Conservation (phyloP, 352 stramenopile species). For the Lagenidium giganteum region DNA sequence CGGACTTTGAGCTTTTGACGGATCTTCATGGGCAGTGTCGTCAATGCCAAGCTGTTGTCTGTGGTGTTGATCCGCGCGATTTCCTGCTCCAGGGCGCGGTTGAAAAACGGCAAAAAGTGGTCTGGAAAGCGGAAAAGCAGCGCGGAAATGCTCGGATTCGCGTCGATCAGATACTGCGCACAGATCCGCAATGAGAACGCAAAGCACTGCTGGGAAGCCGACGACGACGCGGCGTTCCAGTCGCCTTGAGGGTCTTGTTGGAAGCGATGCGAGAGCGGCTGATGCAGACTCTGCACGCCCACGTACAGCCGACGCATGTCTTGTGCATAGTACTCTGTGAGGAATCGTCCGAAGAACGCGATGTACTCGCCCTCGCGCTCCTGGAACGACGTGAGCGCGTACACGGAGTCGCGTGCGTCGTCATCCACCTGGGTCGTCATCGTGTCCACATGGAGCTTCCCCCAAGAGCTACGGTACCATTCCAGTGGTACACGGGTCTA, state of each 20-base stretch:
- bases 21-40: constrained; percentile 25
- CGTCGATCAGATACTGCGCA: constrained; percentile 79
- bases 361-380: constrained; percentile 14
- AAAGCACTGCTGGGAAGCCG: constrained; percentile 26
- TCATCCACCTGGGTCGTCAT: too few species aligned
- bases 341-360: constrained; percentile 12
- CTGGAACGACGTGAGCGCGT: constrained; percentile 14
- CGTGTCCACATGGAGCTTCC: too few species aligned
- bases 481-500: too few species aligned
- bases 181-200: constrained; percentile 49
- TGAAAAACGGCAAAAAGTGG: constrained; percentile 82
- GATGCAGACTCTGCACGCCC: constrained; percentile 1
- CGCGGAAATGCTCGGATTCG: constrained; percentile 71
- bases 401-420: constrained; percentile 1
- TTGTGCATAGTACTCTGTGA: constrained; percentile 9
- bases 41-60: constrained; percentile 9
- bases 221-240: constrained; percentile 1
- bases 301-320: constrained; percentile 8
- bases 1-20: constrained; percentile 76
- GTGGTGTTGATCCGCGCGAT: constrained; percentile 14
- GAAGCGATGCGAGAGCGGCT: neutral
- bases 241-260: too few species aligned
- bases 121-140: constrained; percentile 88
- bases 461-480: too few species aligned
- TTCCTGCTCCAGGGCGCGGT: constrained; percentile 71